Conservation (phyloP, 1,284 basidiomycete genomes). For the Fomitopsis pinicola region DNA sequence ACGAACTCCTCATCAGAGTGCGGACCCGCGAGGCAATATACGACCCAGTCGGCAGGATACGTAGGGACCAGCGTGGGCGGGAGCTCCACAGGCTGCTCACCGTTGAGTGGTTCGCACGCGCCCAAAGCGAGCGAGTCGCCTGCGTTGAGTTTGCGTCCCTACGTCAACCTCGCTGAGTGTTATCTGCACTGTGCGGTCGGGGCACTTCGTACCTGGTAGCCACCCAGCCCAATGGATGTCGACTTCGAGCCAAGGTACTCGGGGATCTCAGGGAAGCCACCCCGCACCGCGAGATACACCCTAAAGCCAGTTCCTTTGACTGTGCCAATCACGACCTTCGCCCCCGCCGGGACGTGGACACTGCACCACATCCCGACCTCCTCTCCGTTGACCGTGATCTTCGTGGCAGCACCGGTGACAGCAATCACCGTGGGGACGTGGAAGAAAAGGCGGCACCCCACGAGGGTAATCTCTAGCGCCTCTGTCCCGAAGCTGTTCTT, state of each 20-base stretch:
- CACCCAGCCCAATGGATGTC: slow-evolving; percentile 58
- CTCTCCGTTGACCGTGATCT: slow-evolving; percentile 39
- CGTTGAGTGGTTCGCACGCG: slow-evolving; percentile 23
- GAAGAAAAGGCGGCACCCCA: slow-evolving; percentile 34
- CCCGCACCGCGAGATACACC: slow-evolving; percentile 52
- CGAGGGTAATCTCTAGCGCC: slow-evolving; percentile 48
- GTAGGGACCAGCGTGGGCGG: slow-evolving; percentile 32
- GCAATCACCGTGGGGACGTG: slow-evolving; percentile 47
- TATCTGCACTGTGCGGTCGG: background rate
- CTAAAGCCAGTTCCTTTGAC: slow-evolving; percentile 37
- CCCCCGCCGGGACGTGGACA: slow-evolving; percentile 41
- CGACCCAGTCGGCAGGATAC: slow-evolving; percentile 47
- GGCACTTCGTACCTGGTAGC: slow-evolving; percentile 42
- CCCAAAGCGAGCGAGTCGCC: slow-evolving; percentile 42
- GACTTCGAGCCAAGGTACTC: slow-evolving; percentile 60
- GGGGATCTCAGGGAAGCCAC: slow-evolving; percentile 59
- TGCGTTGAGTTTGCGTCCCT: slow-evolving; percentile 50
- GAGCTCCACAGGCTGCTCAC: slow-evolving; percentile 7
- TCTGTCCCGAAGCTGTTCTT: slow-evolving; percentile 53
- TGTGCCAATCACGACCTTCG: slow-evolving; percentile 38
- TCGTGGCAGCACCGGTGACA: slow-evolving; percentile 49
- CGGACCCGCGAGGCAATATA: slow-evolving; percentile 59
- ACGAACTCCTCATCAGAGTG: slow-evolving; percentile 60
- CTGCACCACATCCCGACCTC: slow-evolving; percentile 45
- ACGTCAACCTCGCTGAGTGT: background rate